Conservation (phyloP, 2,329 filamentous ascomycete genomes). For the Microsporum ferrugineum region DNA sequence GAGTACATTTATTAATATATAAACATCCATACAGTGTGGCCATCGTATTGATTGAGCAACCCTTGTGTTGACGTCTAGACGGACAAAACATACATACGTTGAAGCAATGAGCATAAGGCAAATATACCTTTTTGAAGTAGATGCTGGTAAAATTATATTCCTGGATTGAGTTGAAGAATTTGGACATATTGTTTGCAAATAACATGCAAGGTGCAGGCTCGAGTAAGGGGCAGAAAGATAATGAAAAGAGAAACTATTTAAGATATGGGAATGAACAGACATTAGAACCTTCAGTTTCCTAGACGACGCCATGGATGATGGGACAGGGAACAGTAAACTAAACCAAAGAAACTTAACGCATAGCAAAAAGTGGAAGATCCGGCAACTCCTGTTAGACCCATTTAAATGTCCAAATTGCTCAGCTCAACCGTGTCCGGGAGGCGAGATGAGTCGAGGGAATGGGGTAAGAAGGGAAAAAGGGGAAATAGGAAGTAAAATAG, state of each 20-base stretch:
- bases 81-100: background rate
- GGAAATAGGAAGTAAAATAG: background rate
- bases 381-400: background rate
- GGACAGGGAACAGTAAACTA: background rate
- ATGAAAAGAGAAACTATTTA: background rate
- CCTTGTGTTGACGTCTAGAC: too few species aligned
- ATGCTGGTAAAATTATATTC: background rate
- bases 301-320: background rate
- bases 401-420: background rate
- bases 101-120: background rate
- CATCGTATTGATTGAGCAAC: too few species aligned
- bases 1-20: too few species aligned
- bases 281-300: background rate
- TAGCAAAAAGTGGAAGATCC: background rate
- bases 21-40: too few species aligned
- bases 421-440: background rate
- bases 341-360: background rate
- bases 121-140: background rate
- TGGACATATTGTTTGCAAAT: background rate
- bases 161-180: background rate
- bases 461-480: background rate
- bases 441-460: background rate
- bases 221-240: background rate
- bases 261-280: too few species aligned
- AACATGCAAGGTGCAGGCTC: background rate